Evolutionary conservation across 208 protist species (phyloP).

Genomic region (Acanthamoeba healyi): DNA sequence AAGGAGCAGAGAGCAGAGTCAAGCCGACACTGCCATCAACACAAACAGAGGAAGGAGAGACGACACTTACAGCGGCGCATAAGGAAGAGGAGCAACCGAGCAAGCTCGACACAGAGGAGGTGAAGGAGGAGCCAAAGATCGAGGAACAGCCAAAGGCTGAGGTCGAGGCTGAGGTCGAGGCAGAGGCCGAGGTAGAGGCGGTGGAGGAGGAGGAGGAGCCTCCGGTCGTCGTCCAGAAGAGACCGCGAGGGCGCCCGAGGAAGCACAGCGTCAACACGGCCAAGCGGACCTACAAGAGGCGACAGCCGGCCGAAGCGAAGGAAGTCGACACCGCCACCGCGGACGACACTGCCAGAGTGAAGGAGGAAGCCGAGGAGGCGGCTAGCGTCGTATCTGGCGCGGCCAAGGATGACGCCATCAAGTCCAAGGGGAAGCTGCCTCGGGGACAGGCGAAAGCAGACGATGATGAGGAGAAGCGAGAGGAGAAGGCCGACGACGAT

Average conservation of each 20-base stretch:
- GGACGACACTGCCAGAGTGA: background rate
- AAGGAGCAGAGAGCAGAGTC: background rate
- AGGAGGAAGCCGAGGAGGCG: background rate
- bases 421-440: background rate
- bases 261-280: background rate
- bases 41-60: too few relatives aligned
- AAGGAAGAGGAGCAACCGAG: too few relatives aligned
- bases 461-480: background rate
- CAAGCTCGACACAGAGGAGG: background rate
- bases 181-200: background rate
- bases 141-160: background rate
- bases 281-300: constrained; percentile 3
- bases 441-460: background rate
- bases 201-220: background rate
- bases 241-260: background rate
- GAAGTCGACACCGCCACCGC: background rate
- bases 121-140: background rate
- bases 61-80: too few relatives aligned
- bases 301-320: background rate
- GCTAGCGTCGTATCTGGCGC: too few relatives aligned
- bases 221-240: background rate
- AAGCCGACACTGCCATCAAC: too few relatives aligned
- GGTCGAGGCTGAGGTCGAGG: background rate
- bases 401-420: too few relatives aligned
- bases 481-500: background rate